Base-by-base conservation (phyloP, 805 yeast genomes). In the Monosporozyma aerobia region DNA sequence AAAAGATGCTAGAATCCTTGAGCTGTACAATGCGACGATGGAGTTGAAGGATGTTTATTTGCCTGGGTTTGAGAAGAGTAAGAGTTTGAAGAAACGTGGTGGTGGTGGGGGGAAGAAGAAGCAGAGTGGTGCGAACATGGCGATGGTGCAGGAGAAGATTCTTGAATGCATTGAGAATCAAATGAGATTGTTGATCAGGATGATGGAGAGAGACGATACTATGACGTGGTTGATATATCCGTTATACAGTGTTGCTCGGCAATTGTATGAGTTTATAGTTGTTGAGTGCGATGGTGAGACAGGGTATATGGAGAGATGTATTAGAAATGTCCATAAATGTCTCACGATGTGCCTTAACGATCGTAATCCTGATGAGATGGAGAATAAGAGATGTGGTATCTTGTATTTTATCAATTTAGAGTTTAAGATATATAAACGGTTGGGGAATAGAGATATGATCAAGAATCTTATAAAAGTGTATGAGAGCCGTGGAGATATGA, bases 271-370 rank as follows among this genome's bases (percentile, higher is more conserved):
- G 33, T 39, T 33, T 23, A 35, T n/a, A 13, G 32, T 32, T 5
- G 11, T 10, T 29, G 40, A 19, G 10, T 32, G 37, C 10, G 33
- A 46, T 19, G 14, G 32, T 33, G 48, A 46, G 10, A 35, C 23
- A 11, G 41, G 30, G 13, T 43, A 25, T 19, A 76, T 74, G 54
- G 64, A 80, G 56, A 68, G 56, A 49, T 77, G 87, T 44, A 83
- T 87, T 0, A 72, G 82, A 55, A 75, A 83, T 2, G 74, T 89
- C 51, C 89, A 88, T 65, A 76, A 81, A 54, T 78, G 90, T 6
- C 85, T 88, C 69, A 87, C 85, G 53, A 63, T 85, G 3, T 87
- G 95, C 56, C 72, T 90, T 45, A 87, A 86, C 56, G 97, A 90
- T 67, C 77, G 90, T 53, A 81, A 81, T 55, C 77, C 79, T n/a